Evolutionary conservation across 331 rosid genomes (phyloP).

Genomic region (Dryas integrifolia): DNA sequence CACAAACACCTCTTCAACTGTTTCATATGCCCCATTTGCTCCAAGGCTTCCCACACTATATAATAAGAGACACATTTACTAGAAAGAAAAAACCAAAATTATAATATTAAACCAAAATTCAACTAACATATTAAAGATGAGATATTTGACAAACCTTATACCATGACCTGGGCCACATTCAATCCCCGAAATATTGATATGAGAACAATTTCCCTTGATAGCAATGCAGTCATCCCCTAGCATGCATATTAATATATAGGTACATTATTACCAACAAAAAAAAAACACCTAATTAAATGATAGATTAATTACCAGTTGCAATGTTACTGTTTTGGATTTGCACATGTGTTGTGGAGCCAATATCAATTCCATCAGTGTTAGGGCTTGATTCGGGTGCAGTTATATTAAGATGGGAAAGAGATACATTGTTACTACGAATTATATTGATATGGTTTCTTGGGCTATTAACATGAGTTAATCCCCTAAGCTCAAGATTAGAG

Average conservation of each 20-base stretch:
- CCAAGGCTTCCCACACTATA: background rate
- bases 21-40: background rate
- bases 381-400: constrained; percentile 12
- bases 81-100: too few species aligned
- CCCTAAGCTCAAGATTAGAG: constrained; percentile 8
- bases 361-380: constrained; percentile 17
- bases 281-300: background rate
- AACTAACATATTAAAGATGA: too few species aligned
- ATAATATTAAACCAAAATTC: too few species aligned
- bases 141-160: background rate
- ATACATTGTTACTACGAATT: background rate
- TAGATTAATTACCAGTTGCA: constrained; percentile 4
- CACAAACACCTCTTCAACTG: background rate
- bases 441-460: background rate
- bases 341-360: background rate
- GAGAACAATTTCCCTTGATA: background rate
- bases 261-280: background rate
- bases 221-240: constrained; percentile 16
- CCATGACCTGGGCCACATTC: constrained; percentile 11
- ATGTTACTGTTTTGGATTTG: background rate
- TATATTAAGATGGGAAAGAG: background rate
- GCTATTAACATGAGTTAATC: constrained; percentile 13
- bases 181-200: background rate
- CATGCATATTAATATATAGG: background rate
- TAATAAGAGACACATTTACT: background rate